These are phyloP conservation scores for Lomentospora prolificans DNA, from an alignment of 2,329 filamentous ascomycete genomes.

Conservation along the genomic window DNA sequence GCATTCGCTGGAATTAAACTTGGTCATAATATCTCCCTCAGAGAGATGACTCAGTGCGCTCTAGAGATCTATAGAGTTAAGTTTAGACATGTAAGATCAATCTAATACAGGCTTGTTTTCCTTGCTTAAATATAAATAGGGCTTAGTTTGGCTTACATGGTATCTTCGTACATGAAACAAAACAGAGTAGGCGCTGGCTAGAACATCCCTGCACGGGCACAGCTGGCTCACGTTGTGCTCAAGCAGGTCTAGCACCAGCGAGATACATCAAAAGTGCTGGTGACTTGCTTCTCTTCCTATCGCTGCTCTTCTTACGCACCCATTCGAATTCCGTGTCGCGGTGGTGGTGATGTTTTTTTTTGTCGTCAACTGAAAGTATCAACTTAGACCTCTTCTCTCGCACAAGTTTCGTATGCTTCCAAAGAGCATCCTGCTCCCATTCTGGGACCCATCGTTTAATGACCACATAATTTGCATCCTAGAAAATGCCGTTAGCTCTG, in stretches of 20 bases:
- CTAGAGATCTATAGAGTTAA: no score
- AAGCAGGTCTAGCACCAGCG: constrained; percentile 38
- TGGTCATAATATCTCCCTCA: no score
- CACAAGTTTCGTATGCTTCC: constrained; percentile 57
- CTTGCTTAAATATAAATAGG: no score
- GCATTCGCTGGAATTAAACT: constrained; percentile 32
- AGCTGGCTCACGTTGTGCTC: constrained; percentile 8
- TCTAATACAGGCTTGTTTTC: no score
- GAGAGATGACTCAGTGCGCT: no score
- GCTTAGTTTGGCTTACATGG: no score
- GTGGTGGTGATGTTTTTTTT: constrained; percentile 30
- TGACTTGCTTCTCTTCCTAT: constrained; percentile 43
- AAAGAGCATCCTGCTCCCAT: constrained; percentile 61
- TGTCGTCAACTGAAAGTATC: constrained; percentile 37
- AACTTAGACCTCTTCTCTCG: constrained; percentile 44
- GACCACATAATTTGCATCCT: constrained; percentile 60
- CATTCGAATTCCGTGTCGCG: constrained; percentile 37
- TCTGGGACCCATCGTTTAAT: constrained; percentile 67
- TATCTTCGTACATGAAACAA: no score
- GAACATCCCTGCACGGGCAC: no score
- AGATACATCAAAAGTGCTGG: constrained; percentile 48
- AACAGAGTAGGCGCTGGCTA: no score
- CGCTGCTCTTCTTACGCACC: constrained; percentile 49
- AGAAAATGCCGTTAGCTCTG: no score
- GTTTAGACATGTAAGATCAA: neutral